Evolutionary conservation across 352 stramenopile species (phyloP).

Genomic region (Hyaloperonospora brassicae): DNA sequence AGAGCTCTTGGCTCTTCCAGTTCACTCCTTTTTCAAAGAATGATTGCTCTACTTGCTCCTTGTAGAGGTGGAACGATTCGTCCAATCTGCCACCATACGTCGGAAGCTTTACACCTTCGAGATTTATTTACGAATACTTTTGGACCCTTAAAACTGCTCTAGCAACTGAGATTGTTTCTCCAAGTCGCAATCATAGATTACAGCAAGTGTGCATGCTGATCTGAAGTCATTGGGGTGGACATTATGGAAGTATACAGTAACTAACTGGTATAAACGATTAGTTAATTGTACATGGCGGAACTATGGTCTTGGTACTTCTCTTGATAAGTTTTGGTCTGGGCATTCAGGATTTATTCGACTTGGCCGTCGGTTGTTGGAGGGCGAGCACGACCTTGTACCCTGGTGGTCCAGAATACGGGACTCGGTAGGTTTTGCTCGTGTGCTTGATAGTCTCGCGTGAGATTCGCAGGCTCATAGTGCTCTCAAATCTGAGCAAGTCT

Average conservation of each 20-base stretch:
- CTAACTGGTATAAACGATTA: conserved; percentile 3
- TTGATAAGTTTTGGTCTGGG: background rate
- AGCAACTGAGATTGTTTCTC: background rate
- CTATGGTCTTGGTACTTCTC: background rate
- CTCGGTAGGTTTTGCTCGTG: background rate
- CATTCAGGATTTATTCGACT: background rate
- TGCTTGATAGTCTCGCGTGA: conserved; percentile 1
- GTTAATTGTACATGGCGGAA: background rate
- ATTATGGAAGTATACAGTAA: background rate
- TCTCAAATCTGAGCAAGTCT: conserved; percentile 1
- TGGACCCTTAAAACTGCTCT: background rate
- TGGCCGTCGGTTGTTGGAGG: background rate
- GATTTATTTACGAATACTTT: background rate
- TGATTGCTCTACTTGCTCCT: conserved; percentile 9
- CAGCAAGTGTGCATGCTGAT: conserved; percentile 1
- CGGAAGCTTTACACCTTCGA: background rate
- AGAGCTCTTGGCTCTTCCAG: conserved; percentile 7
- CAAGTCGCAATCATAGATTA: conserved; percentile 2
- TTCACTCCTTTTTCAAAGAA: conserved; percentile 10
- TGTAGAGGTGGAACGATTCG: conserved; percentile 2
- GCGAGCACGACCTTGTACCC: background rate
- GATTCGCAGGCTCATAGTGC: conserved; percentile 1
- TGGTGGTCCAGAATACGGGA: background rate
- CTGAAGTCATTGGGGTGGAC: background rate
- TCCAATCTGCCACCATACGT: background rate